Conservation (phyloP, 345 rosid genomes). For the Nephelium lappaceum region DNA sequence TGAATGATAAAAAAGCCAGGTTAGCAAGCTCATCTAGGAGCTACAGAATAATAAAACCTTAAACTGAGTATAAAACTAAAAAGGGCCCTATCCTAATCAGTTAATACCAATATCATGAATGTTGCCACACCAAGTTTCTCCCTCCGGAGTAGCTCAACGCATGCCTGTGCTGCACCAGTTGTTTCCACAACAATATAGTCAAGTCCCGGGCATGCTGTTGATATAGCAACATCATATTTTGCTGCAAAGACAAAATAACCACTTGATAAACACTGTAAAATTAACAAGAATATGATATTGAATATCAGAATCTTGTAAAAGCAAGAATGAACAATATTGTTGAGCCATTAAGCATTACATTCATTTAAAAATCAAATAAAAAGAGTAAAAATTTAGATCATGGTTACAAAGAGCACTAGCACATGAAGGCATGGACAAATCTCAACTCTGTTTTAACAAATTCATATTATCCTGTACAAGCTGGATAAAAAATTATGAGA, state of each 20-base stretch:
- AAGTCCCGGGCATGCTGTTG: constrained; percentile 94
- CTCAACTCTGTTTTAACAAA: neutral
- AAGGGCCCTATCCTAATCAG: neutral
- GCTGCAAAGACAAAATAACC: constrained; percentile 55
- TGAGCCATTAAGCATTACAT: neutral
- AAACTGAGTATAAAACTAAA: neutral
- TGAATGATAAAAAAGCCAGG: neutral
- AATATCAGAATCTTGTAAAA: neutral
- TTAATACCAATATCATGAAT: constrained; percentile 91
- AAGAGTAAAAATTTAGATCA: neutral
- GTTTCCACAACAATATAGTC: constrained; percentile 97
- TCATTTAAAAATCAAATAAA: neutral
- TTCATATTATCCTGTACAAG: constrained; percentile 2
- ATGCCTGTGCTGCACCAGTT: constrained; percentile 88
- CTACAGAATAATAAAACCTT: neutral
- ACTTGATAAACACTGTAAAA: neutral
- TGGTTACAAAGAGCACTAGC: neutral
- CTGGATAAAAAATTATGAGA: neutral
- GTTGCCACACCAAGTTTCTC: constrained; percentile 94
- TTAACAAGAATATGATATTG: neutral
- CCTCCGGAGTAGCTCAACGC: constrained; percentile 86
- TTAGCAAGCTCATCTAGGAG: neutral
- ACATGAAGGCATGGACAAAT: neutral
- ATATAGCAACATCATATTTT: constrained; percentile 91
- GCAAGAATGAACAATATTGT: neutral